Conservation (phyloP, 2,329 filamentous ascomycete genomes). For the Epichloe typhina region DNA sequence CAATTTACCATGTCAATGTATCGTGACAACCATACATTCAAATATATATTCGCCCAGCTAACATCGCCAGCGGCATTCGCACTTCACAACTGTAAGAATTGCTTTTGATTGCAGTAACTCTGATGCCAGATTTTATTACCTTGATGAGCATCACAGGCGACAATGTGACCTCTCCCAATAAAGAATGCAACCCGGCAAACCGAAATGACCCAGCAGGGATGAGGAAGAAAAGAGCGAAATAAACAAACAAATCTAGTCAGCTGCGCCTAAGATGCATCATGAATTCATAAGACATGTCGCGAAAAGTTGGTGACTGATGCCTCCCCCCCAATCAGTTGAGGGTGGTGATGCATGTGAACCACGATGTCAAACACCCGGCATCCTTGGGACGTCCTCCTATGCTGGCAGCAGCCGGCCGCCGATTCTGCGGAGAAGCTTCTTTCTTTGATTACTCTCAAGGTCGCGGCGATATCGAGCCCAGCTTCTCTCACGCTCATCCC, state of each 20-base stretch:
- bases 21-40: no score
- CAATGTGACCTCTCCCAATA: background rate
- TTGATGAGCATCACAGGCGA: background rate
- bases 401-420: constrained; percentile 17
- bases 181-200: background rate
- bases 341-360: background rate
- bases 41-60: background rate
- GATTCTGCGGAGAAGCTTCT: constrained; percentile 28
- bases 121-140: background rate
- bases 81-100: background rate
- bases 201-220: background rate
- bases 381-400: background rate
- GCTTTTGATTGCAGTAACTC: background rate
- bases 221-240: background rate
- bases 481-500: constrained; percentile 36
- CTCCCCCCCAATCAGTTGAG: background rate
- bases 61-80: background rate
- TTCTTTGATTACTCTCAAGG: constrained; percentile 20
- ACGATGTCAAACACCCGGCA: background rate
- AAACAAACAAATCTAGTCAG: constrained; percentile 1
- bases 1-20: background rate
- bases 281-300: constrained; percentile 1
- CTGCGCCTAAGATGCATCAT: constrained; percentile 7
- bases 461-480: constrained; percentile 31
- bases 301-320: background rate